Evolutionary conservation across 768 basidiomycete species (phyloP), one percentile per base, ranked within the genome.

Genomic region (Roridomyces roridus): DNA sequence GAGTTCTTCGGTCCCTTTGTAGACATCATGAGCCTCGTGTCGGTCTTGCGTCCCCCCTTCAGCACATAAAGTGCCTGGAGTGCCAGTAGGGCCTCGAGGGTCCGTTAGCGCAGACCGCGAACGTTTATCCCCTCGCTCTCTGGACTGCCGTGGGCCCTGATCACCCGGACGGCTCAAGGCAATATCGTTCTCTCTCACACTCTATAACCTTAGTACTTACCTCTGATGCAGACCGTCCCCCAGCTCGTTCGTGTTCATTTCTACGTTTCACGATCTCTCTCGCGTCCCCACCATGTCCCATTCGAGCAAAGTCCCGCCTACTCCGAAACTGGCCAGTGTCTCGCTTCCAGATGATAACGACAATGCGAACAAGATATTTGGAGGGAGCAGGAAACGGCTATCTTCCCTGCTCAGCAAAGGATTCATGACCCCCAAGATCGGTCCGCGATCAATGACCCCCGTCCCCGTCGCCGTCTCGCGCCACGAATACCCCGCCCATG

Each of bases 1-100:
- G 34, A 57, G 61, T 34, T 47, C 23, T 34, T 46, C 61, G 56
- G 57, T 26, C 48, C 43, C 57, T 51, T 58, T 55, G 29, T 21
- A 43, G 57, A 57, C 47, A 62, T 62, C 57, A 63, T 59, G 46
- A 47, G 57, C 61, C 61, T 63, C 61, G 61, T 63, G 61, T 63
- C 59, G 57, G 61, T 57, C 61, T 63, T 63, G 61, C 61, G 57
- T 58, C 61, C 57, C 59, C 21, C 61, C 52, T 63, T 55, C 57
- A 59, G 61, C 61, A 58, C 61, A 63, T 63, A 63, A 63, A 59
- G 61, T 63, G 61, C 52, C 48, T 51, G 57, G 42, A 52, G 61
- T 45, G 56, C 60, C 44, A 49, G 41, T 26, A 56, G 60, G 61
- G 46, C 61, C 57, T 31, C 36, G 57, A 58, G 51, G 61, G 61